Evolutionary conservation across 139 green algal species (phyloP).

Genomic region (Chlamydomonas sp.): DNA sequence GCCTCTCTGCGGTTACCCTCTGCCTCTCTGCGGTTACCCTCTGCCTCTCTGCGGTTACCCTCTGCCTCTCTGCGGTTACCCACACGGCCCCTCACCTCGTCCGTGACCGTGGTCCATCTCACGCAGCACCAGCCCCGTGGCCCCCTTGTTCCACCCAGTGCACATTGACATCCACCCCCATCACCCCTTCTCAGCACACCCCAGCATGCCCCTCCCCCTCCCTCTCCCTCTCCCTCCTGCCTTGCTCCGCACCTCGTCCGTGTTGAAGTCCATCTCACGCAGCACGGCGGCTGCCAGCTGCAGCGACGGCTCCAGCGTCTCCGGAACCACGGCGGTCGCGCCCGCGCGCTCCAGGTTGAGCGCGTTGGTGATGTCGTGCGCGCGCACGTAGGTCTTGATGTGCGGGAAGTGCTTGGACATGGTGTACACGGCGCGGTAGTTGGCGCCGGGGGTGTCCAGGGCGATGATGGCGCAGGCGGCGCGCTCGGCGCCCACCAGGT

Average conservation of each 20-base stretch:
- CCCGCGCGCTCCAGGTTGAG: slow-evolving; percentile 94
- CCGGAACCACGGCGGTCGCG: slow-evolving; percentile 95
- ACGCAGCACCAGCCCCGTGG: neutral
- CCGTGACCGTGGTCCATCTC: too few relatives aligned
- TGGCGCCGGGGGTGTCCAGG: slow-evolving; percentile 90
- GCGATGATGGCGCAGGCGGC: slow-evolving; percentile 94
- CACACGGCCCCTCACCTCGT: too few relatives aligned
- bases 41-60: too few relatives aligned
- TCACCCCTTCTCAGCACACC: neutral
- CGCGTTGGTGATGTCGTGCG: slow-evolving; percentile 94
- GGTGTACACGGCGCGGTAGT: slow-evolving; percentile 95
- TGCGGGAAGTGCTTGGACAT: slow-evolving; percentile 92
- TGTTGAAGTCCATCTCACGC: slow-evolving; percentile 80
- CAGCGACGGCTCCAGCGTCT: slow-evolving; percentile 96
- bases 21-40: too few relatives aligned
- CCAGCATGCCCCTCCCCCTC: neutral
- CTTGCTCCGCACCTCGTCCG: slow-evolving; percentile 68
- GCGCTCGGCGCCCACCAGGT: slow-evolving; percentile 68
- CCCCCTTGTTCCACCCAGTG: neutral
- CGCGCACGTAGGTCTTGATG: slow-evolving; percentile 96
- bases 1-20: too few relatives aligned
- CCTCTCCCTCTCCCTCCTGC: neutral
- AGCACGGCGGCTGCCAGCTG: slow-evolving; percentile 95
- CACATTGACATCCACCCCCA: neutral
- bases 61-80: too few relatives aligned